phyloP scores from a whole-genome alignment of 2,329 filamentous ascomycete species.

The Mycosphaerella sp. region DNA sequence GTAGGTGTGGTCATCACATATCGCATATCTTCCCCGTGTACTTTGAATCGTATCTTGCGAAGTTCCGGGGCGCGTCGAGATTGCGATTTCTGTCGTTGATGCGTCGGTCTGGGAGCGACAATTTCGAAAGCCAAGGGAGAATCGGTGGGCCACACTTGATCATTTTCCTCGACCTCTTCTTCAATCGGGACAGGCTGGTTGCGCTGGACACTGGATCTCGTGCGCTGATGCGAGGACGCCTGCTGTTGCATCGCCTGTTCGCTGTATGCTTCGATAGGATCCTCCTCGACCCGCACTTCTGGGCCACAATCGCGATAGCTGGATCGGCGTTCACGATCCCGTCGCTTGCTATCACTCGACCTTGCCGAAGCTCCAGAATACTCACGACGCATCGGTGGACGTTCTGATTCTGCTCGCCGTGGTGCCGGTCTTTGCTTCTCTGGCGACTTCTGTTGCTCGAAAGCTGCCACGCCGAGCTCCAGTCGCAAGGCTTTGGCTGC shows the following conservation, averaged over 20 bases:
- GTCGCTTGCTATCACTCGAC: slow-evolving; percentile 20
- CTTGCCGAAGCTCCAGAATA: slow-evolving; percentile 28
- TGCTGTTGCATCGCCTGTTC: slow-evolving; percentile 19
- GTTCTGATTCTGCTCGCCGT: slow-evolving; percentile 41
- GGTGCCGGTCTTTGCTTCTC: slow-evolving; percentile 35
- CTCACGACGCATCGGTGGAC: slow-evolving; percentile 35
- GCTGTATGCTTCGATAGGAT: slow-evolving; percentile 35
- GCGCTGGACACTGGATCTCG: slow-evolving; percentile 31
- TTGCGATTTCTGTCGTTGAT: slow-evolving; percentile 46
- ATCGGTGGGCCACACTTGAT: slow-evolving; percentile 13
- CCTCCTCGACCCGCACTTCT: slow-evolving; percentile 55
- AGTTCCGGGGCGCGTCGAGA: slow-evolving; percentile 54
- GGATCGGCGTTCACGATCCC: slow-evolving; percentile 48
- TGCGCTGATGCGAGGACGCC: slow-evolving; percentile 24
- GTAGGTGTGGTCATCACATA: slow-evolving; percentile 79
- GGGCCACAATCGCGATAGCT: slow-evolving; percentile 56
- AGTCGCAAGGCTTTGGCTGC: slow-evolving; percentile 44
- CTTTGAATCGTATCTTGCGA: slow-evolving; percentile 78
- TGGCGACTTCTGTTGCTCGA: slow-evolving; percentile 35
- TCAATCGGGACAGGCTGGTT: slow-evolving; percentile 62
- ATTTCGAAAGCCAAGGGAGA: slow-evolving; percentile 54
- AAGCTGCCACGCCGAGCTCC: slow-evolving; percentile 45
- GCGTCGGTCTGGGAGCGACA: slow-evolving; percentile 35
- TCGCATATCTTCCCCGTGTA: slow-evolving; percentile 82
- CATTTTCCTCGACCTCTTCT: slow-evolving; percentile 68